Conservation (phyloP, 371 early-diverging fungal genomes). For the Mucor circinelloides region DNA sequence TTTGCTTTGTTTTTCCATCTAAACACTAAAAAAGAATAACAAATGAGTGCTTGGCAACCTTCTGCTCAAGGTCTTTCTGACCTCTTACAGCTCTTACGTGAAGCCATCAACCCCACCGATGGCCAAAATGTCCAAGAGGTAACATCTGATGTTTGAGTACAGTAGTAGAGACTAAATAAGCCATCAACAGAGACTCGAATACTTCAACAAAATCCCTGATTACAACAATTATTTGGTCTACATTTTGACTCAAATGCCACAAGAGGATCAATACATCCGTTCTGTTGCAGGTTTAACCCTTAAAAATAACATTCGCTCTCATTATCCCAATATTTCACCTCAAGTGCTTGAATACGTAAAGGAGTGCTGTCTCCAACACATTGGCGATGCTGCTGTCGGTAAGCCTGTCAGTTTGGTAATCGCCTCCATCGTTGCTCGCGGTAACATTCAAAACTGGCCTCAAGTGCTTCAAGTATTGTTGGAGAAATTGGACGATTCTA, state of each 20-base stretch:
- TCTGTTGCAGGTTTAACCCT: slow-evolving; percentile 87
- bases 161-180: neutral
- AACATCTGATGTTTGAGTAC: neutral
- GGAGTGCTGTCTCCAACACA: slow-evolving; percentile 64
- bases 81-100: slow-evolving; percentile 48
- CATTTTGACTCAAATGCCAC: slow-evolving; percentile 78
- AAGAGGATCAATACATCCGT: slow-evolving; percentile 65
- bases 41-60: slow-evolving; percentile 54
- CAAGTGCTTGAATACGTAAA: slow-evolving; percentile 77
- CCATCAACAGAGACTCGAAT: slow-evolving; percentile 72
- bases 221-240: slow-evolving; percentile 89
- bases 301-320: slow-evolving; percentile 81
- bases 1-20: neutral
- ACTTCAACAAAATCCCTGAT: slow-evolving; percentile 84
- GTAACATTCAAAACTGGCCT: slow-evolving; percentile 78
- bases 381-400: slow-evolving; percentile 82
- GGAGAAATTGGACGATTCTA: slow-evolving; percentile 69
- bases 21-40: neutral
- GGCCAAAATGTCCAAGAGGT: slow-evolving; percentile 49
- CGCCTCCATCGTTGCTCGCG: slow-evolving; percentile 77
- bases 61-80: slow-evolving; percentile 54
- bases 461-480: slow-evolving; percentile 79
- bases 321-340: slow-evolving; percentile 64
- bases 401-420: slow-evolving; percentile 71
- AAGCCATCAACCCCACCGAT: slow-evolving; percentile 50